phyloP scores from a whole-genome alignment of 768 basidiomycete genomes.

The Trametes maxima region DNA sequence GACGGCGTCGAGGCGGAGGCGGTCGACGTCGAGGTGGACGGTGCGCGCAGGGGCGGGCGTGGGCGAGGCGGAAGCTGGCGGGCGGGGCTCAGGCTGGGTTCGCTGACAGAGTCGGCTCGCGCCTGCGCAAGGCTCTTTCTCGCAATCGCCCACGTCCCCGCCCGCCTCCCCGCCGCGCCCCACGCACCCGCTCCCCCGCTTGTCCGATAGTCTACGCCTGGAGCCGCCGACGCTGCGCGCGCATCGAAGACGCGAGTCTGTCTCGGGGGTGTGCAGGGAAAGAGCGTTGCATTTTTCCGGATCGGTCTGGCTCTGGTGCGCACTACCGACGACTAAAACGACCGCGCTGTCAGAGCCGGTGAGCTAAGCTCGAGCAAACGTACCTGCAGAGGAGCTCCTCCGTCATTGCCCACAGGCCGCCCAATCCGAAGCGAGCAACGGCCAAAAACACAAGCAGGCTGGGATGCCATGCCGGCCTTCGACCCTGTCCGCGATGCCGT shows the following conservation, averaged over 20 bases:
- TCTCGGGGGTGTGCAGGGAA: neutral
- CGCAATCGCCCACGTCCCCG: constrained; percentile 8
- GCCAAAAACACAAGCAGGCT: constrained; percentile 11
- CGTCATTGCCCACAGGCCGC: neutral
- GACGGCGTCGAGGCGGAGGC: neutral
- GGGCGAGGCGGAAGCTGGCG: neutral
- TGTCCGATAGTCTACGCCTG: neutral
- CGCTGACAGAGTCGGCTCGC: neutral
- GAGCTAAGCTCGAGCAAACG: constrained; percentile 5
- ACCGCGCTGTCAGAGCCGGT: constrained; percentile 17
- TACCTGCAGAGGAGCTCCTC: neutral
- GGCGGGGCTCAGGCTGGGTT: neutral
- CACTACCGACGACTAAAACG: constrained; percentile 22
- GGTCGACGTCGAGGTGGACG: neutral
- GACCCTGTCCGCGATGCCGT: constrained; percentile 89
- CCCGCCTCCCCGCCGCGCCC: neutral
- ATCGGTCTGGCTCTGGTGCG: constrained; percentile 6
- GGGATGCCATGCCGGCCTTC: constrained; percentile 63
- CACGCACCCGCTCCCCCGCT: neutral
- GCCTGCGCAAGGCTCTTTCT: constrained; percentile 14
- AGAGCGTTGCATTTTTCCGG: neutral
- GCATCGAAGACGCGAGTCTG: neutral
- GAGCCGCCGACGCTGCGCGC: neutral
- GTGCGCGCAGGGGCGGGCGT: neutral
- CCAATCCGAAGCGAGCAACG: constrained; percentile 11